These are phyloP conservation scores for Fragaria nilgerrensis DNA, from an alignment of 306 rosid species.

Conservation along the genomic window DNA sequence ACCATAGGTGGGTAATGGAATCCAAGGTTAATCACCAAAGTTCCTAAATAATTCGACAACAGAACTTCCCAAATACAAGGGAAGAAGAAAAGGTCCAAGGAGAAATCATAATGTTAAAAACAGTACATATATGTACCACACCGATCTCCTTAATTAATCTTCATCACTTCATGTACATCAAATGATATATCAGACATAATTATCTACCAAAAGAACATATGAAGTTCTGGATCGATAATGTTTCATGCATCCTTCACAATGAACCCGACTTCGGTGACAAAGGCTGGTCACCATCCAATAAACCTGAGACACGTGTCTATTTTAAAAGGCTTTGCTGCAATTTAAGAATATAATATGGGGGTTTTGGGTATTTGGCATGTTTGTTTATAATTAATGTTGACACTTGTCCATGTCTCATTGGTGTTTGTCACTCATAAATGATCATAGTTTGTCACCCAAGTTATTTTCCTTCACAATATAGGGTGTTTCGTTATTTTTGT, in stretches of 20 bases:
- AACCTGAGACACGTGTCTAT: too few relatives aligned
- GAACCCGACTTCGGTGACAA: too few relatives aligned
- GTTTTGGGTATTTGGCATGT: too few relatives aligned
- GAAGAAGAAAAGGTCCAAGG: neutral
- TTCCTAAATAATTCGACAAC: neutral
- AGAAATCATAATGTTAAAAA: neutral
- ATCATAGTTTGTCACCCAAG: too few relatives aligned
- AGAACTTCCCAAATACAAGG: neutral
- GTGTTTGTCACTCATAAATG: too few relatives aligned
- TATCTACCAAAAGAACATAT: neutral
- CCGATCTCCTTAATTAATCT: neutral
- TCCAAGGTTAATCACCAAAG: constrained; percentile 16
- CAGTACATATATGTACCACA: neutral
- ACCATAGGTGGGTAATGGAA: neutral
- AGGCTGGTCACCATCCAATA: too few relatives aligned
- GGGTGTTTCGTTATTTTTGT: too few relatives aligned
- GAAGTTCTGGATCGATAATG: neutral
- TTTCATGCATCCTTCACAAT: neutral
- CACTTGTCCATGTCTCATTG: too few relatives aligned
- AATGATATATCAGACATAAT: neutral
- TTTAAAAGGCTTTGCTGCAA: too few relatives aligned
- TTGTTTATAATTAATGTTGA: too few relatives aligned
- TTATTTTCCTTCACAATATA: neutral
- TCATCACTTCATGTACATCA: neutral
- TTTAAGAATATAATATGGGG: too few relatives aligned